Evolutionary conservation across 768 basidiomycete genomes (phyloP), one percentile per base, ranked within the genome.

Genomic region (Chalciporus piperatus): DNA sequence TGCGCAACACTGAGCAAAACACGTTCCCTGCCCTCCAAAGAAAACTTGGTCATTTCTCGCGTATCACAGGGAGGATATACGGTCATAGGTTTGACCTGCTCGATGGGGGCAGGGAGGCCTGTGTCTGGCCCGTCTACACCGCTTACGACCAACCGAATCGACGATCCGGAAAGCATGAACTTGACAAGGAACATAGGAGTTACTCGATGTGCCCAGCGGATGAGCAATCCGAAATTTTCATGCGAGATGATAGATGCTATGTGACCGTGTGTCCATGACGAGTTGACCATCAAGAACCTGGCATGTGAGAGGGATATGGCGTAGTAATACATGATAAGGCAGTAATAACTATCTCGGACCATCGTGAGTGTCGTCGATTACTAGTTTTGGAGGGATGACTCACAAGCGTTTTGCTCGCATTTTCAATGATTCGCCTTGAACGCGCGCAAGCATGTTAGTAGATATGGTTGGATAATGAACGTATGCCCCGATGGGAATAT

Each of bases 401-500:
- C 32, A 66, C 65, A 63, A 44, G 22, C 65, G 65, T 44, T 66
- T 66, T 35, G 54, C 48, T 17, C 51, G 50, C 45, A 58, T 42
- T 45, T 48, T 67, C 61, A 65, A 65, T 2, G 63, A 61, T 45
- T 66, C 65, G 7, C 60, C 58, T 13, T 53, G 61, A 25, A 97
- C 92, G 32, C 96, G 84, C 45, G 78, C 76, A 30, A 98, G 78
- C 97, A 98, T 98, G 58, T 93, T 85, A 8, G 87, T 88, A 63
- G 91, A 93, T 64, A 99, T 96, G 7, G 91, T 97, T 1, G 97
- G 97, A 64, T 97, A 99, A 68, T 99, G 97, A 10, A 93, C 83
- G 60, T 98, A 99, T 25, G 93, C 89, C 9, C 89, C 93, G 20
- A 96, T 78, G 3, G 89, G 85, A 35, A 92, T 76, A 14, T 74